Evolutionary conservation across 2,329 filamentous ascomycete species (phyloP).

Genomic region (Diaporthe citrichinensis): DNA sequence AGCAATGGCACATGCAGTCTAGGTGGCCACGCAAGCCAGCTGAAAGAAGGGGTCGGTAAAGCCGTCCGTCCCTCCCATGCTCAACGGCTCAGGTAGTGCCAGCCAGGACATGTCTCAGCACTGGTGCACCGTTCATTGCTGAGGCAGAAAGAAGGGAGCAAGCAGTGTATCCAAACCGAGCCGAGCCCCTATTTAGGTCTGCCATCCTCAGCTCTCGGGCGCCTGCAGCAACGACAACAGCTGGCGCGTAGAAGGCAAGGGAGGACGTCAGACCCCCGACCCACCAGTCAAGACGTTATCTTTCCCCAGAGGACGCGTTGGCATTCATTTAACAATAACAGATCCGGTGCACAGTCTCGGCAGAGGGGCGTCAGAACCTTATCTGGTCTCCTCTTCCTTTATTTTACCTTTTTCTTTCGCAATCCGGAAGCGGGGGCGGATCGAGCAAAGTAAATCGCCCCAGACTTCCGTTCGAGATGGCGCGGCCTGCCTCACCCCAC

Average conservation of each 20-base stretch:
- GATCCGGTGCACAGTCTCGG: neutral
- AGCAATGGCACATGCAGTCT: no score
- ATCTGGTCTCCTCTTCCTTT: neutral
- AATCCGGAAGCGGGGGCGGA: neutral
- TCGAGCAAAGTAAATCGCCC: conserved; percentile 2
- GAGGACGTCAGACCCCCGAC: neutral
- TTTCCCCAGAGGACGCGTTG: conserved; percentile 17
- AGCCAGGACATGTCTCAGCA: conserved; percentile 20
- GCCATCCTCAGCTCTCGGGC: neutral
- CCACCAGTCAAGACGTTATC: conserved; percentile 11
- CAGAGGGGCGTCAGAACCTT: conserved; percentile 20
- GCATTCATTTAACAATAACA: conserved; percentile 1
- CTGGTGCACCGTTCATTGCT: neutral
- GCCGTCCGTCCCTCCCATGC: neutral
- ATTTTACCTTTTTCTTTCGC: neutral
- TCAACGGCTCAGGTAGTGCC: neutral
- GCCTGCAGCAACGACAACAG: neutral
- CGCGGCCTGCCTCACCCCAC: conserved; percentile 29
- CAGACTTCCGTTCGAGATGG: conserved; percentile 28
- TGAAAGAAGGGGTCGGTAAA: neutral
- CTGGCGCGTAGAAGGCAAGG: conserved; percentile 12
- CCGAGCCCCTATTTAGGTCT: neutral
- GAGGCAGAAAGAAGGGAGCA: conserved; percentile 9
- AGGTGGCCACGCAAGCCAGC: neutral
- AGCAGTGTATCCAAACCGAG: neutral